Evolutionary conservation across 352 stramenopile species (phyloP), one percentile per base, ranked within the genome.

Genomic region (Pythium folliculosum): DNA sequence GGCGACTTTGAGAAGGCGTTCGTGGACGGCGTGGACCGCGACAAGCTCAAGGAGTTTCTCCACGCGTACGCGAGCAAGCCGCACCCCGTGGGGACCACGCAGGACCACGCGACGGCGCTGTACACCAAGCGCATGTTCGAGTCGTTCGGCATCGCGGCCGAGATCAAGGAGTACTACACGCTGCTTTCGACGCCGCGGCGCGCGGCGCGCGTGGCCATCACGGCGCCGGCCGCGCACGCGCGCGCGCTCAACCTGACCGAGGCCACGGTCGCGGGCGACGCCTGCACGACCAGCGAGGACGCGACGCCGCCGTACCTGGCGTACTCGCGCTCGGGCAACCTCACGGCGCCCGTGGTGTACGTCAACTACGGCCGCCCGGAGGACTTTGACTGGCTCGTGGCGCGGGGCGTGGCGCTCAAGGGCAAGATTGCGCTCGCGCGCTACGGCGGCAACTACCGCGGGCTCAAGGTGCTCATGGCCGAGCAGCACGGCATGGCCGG

Each of bases 401-500:
- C 69, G 4, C 68, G 80, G 4, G 89, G 88, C 52, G 78, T 97
- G 60, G 80, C 75, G 8, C 65, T 97, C 17, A 59, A 87, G 23
- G 85, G 82, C 23, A 94, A 86, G 58, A 93, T 97, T 51, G 91
- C 93, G 9, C 55, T 97, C 1, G 76, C 90, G 22, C 79, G 91
- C n/a, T 97, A 97, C 63, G 90, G 90, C 54, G 64, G 75, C 52
- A 86, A 84, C 59, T 91, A 91, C 65, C 84, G 86, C 54, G 81
- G 84, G 14, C 70, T 92, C 5, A 96, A 96, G 58, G 87, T 96
- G 14, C 90, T 94, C 81, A 81, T 94, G 54, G 87, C 90, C 0
- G 80, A 97, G 71, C 50, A 80, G 25, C 81, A 88, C 35, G 82
- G 84, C 16, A 94, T 93, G 64, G 63, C 77, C 5, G 91, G 80